A percentile compares a stretch with the other conserved stretches of the same genome.
phyloP scores from a whole-genome alignment of 2,329 filamentous ascomycete species.

The Trichoderma atrobrunneum region DNA sequence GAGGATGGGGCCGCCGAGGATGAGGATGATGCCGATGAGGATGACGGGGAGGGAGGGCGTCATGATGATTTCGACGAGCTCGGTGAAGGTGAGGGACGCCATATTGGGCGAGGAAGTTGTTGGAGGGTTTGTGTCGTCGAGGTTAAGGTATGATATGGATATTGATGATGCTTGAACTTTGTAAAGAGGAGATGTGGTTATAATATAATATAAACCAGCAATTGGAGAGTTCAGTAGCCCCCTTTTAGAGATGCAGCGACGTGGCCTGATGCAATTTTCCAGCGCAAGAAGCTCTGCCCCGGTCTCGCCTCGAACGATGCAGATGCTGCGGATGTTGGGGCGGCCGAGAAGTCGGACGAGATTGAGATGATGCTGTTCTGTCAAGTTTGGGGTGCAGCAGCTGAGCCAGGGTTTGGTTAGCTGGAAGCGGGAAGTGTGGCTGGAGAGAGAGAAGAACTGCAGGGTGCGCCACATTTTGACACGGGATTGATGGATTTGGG shows the following conservation, averaged over 20 bases:
- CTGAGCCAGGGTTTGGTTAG: no score
- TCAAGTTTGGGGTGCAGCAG: background rate
- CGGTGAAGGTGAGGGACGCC: constrained; percentile 38
- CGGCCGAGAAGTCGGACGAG: constrained; percentile 3
- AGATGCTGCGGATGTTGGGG: constrained; percentile 2
- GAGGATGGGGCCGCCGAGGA: constrained; percentile 70
- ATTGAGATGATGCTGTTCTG: background rate
- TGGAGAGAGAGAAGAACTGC: background rate
- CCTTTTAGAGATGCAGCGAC: background rate
- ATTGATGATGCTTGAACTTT: background rate
- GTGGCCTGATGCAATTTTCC: constrained; percentile 4
- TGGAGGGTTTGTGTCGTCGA: background rate
- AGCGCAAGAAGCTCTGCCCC: background rate
- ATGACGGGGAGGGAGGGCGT: constrained; percentile 62
- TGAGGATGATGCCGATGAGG: constrained; percentile 65
- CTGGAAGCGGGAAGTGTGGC: background rate
- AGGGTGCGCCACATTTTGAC: background rate
- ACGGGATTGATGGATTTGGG: background rate
- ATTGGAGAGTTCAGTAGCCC: background rate
- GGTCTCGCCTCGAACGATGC: background rate
- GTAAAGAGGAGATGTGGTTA: background rate
- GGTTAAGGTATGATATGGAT: background rate
- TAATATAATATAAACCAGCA: background rate
- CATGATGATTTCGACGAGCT: constrained; percentile 52
- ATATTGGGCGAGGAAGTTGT: constrained; percentile 31